A percentile compares a stretch with the other conserved stretches of the same genome.
Evolutionary conservation across 495 filamentous ascomycete species (phyloP).

Genomic region (Penicillium bialowiezense): DNA sequence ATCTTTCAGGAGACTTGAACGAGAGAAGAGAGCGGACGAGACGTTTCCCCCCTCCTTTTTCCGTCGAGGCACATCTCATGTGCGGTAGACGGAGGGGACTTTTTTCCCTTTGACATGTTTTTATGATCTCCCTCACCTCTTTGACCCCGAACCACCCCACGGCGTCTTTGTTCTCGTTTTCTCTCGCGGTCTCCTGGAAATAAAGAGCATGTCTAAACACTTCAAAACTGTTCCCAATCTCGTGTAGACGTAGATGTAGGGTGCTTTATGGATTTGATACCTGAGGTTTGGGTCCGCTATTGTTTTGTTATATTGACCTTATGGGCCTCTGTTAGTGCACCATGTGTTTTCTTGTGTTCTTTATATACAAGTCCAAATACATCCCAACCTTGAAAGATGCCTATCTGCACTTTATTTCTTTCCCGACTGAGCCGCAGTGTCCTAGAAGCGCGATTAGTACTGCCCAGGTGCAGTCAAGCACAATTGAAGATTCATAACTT

Average conservation of each 20-base stretch:
- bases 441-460: constrained; percentile 19
- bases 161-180: constrained; percentile 33
- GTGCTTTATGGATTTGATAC: too few relatives aligned
- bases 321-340: too few relatives aligned
- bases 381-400: background rate
- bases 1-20: constrained; percentile 21
- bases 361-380: background rate
- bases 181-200: constrained; percentile 38
- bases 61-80: constrained; percentile 8
- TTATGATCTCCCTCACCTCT: constrained; percentile 28
- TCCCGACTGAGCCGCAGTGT: constrained; percentile 38
- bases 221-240: constrained; percentile 23
- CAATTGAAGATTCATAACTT: constrained; percentile 20
- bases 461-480: constrained; percentile 4
- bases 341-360: too few relatives aligned
- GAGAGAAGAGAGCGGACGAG: constrained; percentile 29
- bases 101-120: constrained; percentile 24
- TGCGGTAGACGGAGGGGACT: constrained; percentile 10
- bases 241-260: constrained; percentile 12
- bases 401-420: constrained; percentile 26
- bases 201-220: constrained; percentile 38
- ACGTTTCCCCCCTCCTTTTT: constrained; percentile 9
- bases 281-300: too few relatives aligned
- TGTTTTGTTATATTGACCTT: too few relatives aligned
- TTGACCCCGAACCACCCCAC: constrained; percentile 26